phyloP scores from a whole-genome alignment of 1,139 yeast genomes.

The Debaryomycetaceae sp. region DNA sequence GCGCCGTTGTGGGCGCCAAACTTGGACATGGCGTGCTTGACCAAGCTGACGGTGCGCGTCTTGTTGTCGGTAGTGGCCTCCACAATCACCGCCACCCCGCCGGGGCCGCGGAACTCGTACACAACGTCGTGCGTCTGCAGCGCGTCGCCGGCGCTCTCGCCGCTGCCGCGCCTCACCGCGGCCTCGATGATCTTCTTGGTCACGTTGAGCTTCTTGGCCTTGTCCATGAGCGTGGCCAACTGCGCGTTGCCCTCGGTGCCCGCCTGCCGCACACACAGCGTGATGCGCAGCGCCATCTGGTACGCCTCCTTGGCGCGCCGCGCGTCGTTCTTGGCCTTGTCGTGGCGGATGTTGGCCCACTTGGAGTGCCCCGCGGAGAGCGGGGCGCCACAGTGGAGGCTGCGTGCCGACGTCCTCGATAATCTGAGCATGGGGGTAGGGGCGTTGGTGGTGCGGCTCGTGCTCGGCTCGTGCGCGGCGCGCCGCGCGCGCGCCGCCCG shows the following conservation, averaged over 20 bases:
- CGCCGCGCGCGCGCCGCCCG: too few relatives aligned
- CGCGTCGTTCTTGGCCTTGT: conserved; percentile 90
- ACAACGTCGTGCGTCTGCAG: conserved; percentile 37
- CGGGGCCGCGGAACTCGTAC: conserved; percentile 94
- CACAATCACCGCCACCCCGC: conserved; percentile 79
- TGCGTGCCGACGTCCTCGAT: too few relatives aligned
- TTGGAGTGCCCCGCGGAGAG: conserved; percentile 74
- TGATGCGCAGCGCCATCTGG: conserved; percentile 67
- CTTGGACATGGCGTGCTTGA: conserved; percentile 73
- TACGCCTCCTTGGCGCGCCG: conserved; percentile 67
- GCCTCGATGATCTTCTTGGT: conserved; percentile 80
- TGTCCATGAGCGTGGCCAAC: conserved; percentile 69
- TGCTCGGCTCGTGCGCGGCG: too few relatives aligned
- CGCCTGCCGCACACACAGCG: conserved; percentile 60
- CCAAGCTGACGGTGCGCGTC: conserved; percentile 71
- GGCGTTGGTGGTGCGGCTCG: too few relatives aligned
- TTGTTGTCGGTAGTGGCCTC: conserved; percentile 89
- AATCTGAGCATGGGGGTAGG: too few relatives aligned
- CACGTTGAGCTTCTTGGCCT: conserved; percentile 73
- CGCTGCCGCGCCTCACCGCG: conserved; percentile 83
- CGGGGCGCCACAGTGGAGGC: too few relatives aligned
- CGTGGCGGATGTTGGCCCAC: conserved; percentile 94
- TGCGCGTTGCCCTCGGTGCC: conserved; percentile 65
- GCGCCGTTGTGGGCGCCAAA: conserved; percentile 72
- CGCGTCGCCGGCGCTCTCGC: conserved; percentile 38